A percentile compares a stretch with the other conserved stretches of the same genome.
Conservation (phyloP, 108 stramenopile genomes). For the Cyclotella cryptica region DNA sequence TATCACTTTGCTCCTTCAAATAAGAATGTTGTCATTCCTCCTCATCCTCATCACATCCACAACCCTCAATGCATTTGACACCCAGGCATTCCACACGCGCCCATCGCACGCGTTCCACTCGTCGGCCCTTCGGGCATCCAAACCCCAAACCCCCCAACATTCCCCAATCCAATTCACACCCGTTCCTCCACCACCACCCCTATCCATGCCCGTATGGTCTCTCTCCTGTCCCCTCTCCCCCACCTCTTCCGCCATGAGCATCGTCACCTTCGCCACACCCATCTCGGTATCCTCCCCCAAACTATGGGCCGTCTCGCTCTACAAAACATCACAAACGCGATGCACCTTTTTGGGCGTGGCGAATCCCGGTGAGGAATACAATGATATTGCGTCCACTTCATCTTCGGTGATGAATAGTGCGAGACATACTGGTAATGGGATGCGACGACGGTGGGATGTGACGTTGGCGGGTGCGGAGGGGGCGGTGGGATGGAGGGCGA, state of each 20-base stretch:
- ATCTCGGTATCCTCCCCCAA: slow-evolving; percentile 66
- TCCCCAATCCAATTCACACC: slow-evolving; percentile 34
- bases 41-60: not conserved
- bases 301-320: slow-evolving; percentile 62
- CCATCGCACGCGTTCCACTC: not conserved
- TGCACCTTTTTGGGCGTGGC: slow-evolving; percentile 55
- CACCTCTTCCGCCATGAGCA: slow-evolving; percentile 63
- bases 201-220: slow-evolving; percentile 68
- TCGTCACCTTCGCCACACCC: slow-evolving; percentile 66
- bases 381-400: slow-evolving; percentile 40
- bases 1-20: no score
- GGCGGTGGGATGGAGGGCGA: slow-evolving; percentile 21
- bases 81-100: not conserved
- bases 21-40: not conserved
- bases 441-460: slow-evolving; percentile 20
- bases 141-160: not conserved
- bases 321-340: slow-evolving; percentile 59
- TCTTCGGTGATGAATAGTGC: slow-evolving; percentile 34
- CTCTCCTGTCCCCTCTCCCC: slow-evolving; percentile 41
- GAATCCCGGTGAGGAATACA: slow-evolving; percentile 37
- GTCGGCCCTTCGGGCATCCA: not conserved
- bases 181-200: slow-evolving; percentile 61
- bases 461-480: slow-evolving; percentile 18
- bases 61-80: not conserved
- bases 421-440: slow-evolving; percentile 5